A percentile compares a stretch with the other conserved stretches of the same genome.
Evolutionary conservation across 2,329 filamentous ascomycete species (phyloP).

Genomic region (Sclerotinia spermophila): DNA sequence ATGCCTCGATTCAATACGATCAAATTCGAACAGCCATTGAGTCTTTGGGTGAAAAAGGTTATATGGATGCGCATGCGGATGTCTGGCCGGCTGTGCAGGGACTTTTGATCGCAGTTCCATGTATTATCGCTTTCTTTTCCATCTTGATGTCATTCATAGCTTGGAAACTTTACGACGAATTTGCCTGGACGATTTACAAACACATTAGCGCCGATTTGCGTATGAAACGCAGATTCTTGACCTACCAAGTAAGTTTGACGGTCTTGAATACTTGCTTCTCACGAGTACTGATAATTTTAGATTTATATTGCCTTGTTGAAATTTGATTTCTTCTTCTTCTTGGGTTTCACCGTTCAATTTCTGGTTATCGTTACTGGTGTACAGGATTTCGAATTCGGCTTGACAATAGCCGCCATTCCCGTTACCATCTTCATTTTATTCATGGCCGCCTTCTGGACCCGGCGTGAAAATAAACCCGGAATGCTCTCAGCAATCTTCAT

Average conservation of each 20-base stretch:
- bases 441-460: conserved; percentile 78
- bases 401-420: conserved; percentile 87
- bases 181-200: conserved; percentile 99
- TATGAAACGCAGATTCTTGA: conserved; percentile 94
- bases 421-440: conserved; percentile 87
- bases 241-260: conserved; percentile 72
- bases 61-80: conserved; percentile 35
- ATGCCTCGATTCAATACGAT: conserved; percentile 87
- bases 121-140: conserved; percentile 74
- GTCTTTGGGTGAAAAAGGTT: conserved; percentile 49
- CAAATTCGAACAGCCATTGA: conserved; percentile 76
- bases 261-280: neutral
- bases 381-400: conserved; percentile 70
- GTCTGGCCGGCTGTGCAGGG: conserved; percentile 71
- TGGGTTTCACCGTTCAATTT: conserved; percentile 97
- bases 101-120: conserved; percentile 80
- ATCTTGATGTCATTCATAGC: conserved; percentile 70
- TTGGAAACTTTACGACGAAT: conserved; percentile 97
- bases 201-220: conserved; percentile 95
- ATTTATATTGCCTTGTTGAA: conserved; percentile 97
- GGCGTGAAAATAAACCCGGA: conserved; percentile 74
- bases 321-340: conserved; percentile 99
- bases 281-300: conserved; percentile 45
- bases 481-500: conserved; percentile 77
- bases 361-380: conserved; percentile 78